A percentile compares a stretch with the other conserved stretches of the same genome.
Conservation (phyloP, 148 eudicot genomes). For the Vaccinium corymbosum region DNA sequence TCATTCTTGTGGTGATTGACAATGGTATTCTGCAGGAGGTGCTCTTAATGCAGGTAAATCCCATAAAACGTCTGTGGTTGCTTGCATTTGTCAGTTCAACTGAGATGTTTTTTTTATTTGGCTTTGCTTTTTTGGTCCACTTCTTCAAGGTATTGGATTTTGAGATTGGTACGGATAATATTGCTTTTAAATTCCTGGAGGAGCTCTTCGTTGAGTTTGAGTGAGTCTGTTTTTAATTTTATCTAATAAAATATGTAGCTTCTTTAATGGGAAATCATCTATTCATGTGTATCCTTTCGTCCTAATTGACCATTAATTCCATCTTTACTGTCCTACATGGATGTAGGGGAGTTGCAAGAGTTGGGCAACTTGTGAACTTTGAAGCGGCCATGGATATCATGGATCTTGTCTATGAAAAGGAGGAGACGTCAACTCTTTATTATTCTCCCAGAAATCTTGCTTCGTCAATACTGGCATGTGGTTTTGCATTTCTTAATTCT, state of each 20-base stretch:
- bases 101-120: neutral
- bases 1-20: slow-evolving; percentile 13
- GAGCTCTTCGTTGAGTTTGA: slow-evolving; percentile 51
- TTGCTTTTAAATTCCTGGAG: slow-evolving; percentile 45
- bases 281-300: neutral
- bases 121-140: neutral
- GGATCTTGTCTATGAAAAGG: slow-evolving; percentile 80
- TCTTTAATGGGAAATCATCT: neutral
- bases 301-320: neutral
- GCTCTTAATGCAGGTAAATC: slow-evolving; percentile 49
- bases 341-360: slow-evolving; percentile 51
- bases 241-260: neutral
- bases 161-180: slow-evolving; percentile 56
- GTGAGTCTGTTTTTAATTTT: slow-evolving; percentile 24
- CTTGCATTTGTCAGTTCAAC: neutral
- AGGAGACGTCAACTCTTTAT: slow-evolving; percentile 37
- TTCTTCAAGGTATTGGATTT: slow-evolving; percentile 42
- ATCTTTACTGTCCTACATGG: slow-evolving; percentile 8
- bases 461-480: slow-evolving; percentile 51
- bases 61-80: neutral
- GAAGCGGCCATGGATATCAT: slow-evolving; percentile 73
- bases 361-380: slow-evolving; percentile 53
- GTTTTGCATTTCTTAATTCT: neutral
- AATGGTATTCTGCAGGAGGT: slow-evolving; percentile 44
- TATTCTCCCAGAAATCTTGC: slow-evolving; percentile 41